Evolutionary conservation across 2,329 filamentous ascomycete genomes (phyloP).

Genomic region (Microcyclosporella mali): DNA sequence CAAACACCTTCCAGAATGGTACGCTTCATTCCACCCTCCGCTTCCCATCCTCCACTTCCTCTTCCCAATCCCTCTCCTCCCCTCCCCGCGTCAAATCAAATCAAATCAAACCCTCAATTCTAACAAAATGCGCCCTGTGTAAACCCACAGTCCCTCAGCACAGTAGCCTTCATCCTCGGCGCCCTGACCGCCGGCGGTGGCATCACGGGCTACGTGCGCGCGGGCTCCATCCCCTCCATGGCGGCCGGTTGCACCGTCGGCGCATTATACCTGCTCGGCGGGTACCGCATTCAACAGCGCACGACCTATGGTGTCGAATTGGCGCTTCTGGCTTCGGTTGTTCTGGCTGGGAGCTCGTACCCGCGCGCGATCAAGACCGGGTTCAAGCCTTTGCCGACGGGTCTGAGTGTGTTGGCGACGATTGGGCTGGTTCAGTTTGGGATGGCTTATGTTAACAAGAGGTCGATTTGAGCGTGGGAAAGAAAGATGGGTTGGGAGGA

Average conservation of each 20-base stretch:
- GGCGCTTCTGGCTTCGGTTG: slow-evolving; percentile 77
- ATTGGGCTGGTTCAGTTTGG: slow-evolving; percentile 79
- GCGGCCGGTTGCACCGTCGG: slow-evolving; percentile 81
- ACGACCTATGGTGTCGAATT: slow-evolving; percentile 81
- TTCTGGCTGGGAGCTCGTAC: slow-evolving; percentile 77
- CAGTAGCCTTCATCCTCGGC: slow-evolving; percentile 70
- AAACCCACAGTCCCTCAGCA: slow-evolving; percentile 18
- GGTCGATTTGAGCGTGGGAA: slow-evolving; percentile 4
- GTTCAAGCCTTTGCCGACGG: slow-evolving; percentile 73
- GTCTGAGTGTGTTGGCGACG: slow-evolving; percentile 69
- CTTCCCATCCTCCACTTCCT: neutral
- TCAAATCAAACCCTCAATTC: too few relatives aligned
- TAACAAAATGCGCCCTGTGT: too few relatives aligned
- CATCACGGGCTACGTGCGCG: slow-evolving; percentile 76
- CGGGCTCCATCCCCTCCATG: slow-evolving; percentile 79
- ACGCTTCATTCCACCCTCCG: neutral
- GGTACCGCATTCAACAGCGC: slow-evolving; percentile 67
- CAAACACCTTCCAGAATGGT: neutral
- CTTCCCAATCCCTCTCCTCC: neutral
- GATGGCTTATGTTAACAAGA: slow-evolving; percentile 48
- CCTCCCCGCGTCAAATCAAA: neutral
- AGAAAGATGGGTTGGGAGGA: neutral
- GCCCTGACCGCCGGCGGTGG: slow-evolving; percentile 80
- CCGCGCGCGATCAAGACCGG: slow-evolving; percentile 75
- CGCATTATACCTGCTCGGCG: slow-evolving; percentile 69